Conservation (phyloP, 805 yeast species). For the Spathaspora boniae region DNA sequence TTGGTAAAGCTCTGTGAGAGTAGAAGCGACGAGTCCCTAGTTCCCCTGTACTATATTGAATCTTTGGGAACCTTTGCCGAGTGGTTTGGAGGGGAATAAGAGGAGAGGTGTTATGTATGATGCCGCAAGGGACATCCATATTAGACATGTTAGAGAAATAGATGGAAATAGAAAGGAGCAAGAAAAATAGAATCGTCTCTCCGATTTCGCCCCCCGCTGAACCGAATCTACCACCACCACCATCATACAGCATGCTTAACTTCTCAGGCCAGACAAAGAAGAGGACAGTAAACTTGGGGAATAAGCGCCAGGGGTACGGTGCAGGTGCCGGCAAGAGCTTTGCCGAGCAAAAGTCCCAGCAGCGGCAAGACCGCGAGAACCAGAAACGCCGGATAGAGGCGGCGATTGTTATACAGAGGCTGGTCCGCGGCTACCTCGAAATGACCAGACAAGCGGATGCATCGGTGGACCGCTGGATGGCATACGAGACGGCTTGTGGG, state of each 20-base stretch:
- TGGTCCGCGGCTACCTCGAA: slow-evolving; percentile 40
- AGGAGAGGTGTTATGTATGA: not conserved
- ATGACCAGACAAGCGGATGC: slow-evolving; percentile 20
- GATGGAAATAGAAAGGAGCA: too few relatives aligned
- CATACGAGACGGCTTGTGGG: too few relatives aligned
- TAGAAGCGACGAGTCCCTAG: slow-evolving; percentile 14
- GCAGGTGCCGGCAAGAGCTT: slow-evolving; percentile 34
- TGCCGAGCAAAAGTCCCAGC: slow-evolving; percentile 62
- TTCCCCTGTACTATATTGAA: slow-evolving; percentile 29
- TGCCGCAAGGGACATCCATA: too few relatives aligned
- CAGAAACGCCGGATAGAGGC: slow-evolving; percentile 49
- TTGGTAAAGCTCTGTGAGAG: slow-evolving; percentile 13
- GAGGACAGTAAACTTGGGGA: slow-evolving; percentile 62
- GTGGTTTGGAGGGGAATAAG: slow-evolving; percentile 7
- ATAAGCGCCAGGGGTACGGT: slow-evolving; percentile 27
- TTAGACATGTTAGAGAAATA: too few relatives aligned
- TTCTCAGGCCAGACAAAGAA: slow-evolving; percentile 67
- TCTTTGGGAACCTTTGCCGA: slow-evolving; percentile 29
- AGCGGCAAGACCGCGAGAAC: slow-evolving; percentile 63
- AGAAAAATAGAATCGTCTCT: too few relatives aligned
- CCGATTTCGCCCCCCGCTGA: too few relatives aligned
- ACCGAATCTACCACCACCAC: too few relatives aligned
- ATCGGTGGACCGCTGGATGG: slow-evolving; percentile 18
- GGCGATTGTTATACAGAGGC: slow-evolving; percentile 47
- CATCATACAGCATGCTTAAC: slow-evolving; percentile 35